Evolutionary conservation across 208 protist genomes (phyloP).

Genomic region (Phytomonas sp.): DNA sequence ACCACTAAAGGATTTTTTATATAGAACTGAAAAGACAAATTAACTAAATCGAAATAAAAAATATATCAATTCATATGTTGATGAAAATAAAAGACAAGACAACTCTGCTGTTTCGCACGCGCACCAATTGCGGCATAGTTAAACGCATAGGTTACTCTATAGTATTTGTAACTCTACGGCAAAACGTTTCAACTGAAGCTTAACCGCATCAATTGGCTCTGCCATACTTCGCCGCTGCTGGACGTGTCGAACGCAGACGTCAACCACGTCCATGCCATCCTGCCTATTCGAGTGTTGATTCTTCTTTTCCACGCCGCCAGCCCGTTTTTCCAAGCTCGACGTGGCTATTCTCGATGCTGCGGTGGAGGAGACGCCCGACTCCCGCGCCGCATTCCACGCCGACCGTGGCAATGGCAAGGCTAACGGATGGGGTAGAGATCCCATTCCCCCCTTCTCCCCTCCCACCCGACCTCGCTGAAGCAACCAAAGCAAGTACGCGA

Average conservation of each 20-base stretch:
- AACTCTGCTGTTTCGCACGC: not conserved
- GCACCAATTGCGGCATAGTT: not conserved
- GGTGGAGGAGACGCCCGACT: too few species aligned
- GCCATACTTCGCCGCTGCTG: slow-evolving; percentile 7
- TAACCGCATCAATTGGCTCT: slow-evolving; percentile 12
- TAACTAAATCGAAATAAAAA: not conserved
- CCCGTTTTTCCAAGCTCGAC: too few species aligned
- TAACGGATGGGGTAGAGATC: too few species aligned
- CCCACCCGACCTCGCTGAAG: slow-evolving; percentile 6
- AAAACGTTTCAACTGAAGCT: slow-evolving; percentile 8
- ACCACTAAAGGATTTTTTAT: too few species aligned
- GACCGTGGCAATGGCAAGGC: too few species aligned
- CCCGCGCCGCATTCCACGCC: too few species aligned
- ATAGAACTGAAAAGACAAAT: not conserved
- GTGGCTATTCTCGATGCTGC: too few species aligned
- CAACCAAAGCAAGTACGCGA: slow-evolving; percentile 65
- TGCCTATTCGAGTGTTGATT: not conserved
- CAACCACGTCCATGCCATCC: not conserved
- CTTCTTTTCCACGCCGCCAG: not conserved
- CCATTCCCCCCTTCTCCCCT: too few species aligned
- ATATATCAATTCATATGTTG: not conserved
- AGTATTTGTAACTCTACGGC: slow-evolving; percentile 1
- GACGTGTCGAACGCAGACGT: not conserved
- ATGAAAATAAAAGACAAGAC: not conserved
- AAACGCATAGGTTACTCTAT: not conserved